Evolutionary conservation across 1,284 basidiomycete species (phyloP), one percentile per base, ranked within the genome.

Genomic region (Tilletia indica): DNA sequence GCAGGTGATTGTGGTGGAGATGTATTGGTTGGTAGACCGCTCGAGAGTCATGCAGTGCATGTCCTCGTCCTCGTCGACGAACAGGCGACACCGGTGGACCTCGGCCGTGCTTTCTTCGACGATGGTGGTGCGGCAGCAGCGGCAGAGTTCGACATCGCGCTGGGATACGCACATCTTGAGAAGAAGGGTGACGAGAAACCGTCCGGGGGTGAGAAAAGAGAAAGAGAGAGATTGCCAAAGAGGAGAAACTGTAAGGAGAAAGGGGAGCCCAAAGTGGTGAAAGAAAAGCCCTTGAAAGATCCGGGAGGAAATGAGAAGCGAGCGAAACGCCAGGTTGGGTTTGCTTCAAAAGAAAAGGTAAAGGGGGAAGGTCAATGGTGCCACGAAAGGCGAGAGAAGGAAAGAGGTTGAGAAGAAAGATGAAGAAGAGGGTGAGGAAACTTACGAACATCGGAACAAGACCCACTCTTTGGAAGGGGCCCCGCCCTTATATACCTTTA

Each of bases 31-130:
- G 1, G 6, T 8, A 34, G 8, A 34, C 25, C 36, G 36, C 36
- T 63, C 58, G 36, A 63, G 58, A n/a, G 34, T 31, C 19, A 38
- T 38, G 36, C 58, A 63, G 34, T 63, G 58, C 58, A 63, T 63
- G 21, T 63, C 58, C 31, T 31, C n/a, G 58, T 63, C 58, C 36
- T 25, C 58, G 21, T 63, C 58, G 58, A 2, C 16, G 19, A 16
- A 63, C 4, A 63, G 58, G 4, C 36, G 58, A 19, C 58, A 63
- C 2, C 31, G 58, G 2, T 38, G 58, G 34, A 63, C 31, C 1
- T 63, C 21, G 21, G 58, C 58, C 58, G 21, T 31, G 21, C 25
- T 16, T 36, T 63, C 58, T 63, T 63, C 58, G 58, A 63, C 58
- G 19, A 38, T 19, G 58, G 36, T 31, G 36, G 4, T 6, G 31